A percentile compares a stretch with the other conserved stretches of the same genome.
Evolutionary conservation across 169 alveolate species (phyloP).

Genomic region (Plasmodium inui): DNA sequence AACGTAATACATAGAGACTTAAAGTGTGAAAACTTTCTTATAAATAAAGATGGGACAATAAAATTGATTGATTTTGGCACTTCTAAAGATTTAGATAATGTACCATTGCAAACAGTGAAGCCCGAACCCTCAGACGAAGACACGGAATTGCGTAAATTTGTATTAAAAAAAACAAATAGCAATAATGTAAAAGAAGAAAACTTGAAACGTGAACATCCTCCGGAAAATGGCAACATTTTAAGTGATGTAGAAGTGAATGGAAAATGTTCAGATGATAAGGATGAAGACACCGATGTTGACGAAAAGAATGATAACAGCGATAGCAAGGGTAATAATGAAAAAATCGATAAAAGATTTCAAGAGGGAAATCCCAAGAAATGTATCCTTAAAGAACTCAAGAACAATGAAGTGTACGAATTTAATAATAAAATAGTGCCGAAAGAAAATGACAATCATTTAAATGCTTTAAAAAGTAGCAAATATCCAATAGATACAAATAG

Average conservation of each 20-base stretch:
- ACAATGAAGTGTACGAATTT: constrained; percentile 46
- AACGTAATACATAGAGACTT: constrained; percentile 95
- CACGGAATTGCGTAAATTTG: constrained; percentile 3
- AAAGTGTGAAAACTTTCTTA: constrained; percentile 95
- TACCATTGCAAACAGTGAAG: neutral
- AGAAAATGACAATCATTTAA: constrained; percentile 10
- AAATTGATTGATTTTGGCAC: constrained; percentile 96
- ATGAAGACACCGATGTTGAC: neutral
- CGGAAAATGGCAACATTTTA: constrained; percentile 19
- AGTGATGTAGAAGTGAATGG: constrained; percentile 10
- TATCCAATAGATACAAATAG: constrained; percentile 21
- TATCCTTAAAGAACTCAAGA: constrained; percentile 25
- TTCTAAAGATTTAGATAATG: constrained; percentile 82
- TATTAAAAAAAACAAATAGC: constrained; percentile 8
- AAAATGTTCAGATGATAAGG: constrained; percentile 3
- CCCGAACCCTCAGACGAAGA: constrained; percentile 7
- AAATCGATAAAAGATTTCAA: constrained; percentile 9
- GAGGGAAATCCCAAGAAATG: constrained; percentile 24
- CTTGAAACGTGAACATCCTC: neutral
- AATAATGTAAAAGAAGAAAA: constrained; percentile 51
- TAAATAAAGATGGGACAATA: constrained; percentile 89
- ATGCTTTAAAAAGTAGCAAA: constrained; percentile 1
- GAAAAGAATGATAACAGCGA: neutral
- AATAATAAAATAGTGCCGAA: constrained; percentile 18
- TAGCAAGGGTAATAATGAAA: constrained; percentile 9